phyloP scores from a whole-genome alignment of 768 basidiomycete species.

The Lepiota subincarnata region DNA sequence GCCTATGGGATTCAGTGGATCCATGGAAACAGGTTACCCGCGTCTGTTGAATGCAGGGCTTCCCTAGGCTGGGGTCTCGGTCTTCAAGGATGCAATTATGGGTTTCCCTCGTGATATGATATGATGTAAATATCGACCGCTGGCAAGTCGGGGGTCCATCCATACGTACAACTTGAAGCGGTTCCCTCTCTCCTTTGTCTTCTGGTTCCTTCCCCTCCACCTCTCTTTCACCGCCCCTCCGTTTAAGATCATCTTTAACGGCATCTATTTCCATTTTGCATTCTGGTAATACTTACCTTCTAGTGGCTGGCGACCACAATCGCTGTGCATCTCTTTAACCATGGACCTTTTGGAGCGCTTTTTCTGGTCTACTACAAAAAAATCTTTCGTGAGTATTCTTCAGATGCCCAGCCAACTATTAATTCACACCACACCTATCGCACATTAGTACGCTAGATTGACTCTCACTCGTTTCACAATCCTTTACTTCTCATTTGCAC shows the following conservation, averaged over 20 bases:
- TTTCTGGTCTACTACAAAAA: conserved; percentile 21
- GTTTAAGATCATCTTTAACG: neutral
- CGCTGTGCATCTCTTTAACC: neutral
- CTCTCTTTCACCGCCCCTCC: neutral
- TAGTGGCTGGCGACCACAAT: neutral
- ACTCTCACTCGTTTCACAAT: conserved; percentile 47
- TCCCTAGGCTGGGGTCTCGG: neutral
- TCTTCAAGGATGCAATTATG: neutral
- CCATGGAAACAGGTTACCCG: conserved; percentile 10
- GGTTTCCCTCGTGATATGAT: neutral
- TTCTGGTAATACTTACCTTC: conserved; percentile 2
- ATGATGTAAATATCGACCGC: too few species aligned
- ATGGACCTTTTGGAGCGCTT: conserved; percentile 18
- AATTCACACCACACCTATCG: neutral
- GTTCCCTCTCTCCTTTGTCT: neutral
- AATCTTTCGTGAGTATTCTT: conserved; percentile 24
- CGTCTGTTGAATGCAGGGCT: neutral
- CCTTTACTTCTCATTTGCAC: conserved; percentile 42
- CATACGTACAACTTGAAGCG: too few species aligned
- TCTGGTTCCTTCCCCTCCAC: neutral
- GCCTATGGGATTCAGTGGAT: neutral
- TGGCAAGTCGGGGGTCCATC: too few species aligned
- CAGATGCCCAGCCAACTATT: neutral
- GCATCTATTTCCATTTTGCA: neutral
- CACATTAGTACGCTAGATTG: conserved; percentile 39